Conservation (phyloP, 139 green algal genomes). For the Chlorella vulgaris region DNA sequence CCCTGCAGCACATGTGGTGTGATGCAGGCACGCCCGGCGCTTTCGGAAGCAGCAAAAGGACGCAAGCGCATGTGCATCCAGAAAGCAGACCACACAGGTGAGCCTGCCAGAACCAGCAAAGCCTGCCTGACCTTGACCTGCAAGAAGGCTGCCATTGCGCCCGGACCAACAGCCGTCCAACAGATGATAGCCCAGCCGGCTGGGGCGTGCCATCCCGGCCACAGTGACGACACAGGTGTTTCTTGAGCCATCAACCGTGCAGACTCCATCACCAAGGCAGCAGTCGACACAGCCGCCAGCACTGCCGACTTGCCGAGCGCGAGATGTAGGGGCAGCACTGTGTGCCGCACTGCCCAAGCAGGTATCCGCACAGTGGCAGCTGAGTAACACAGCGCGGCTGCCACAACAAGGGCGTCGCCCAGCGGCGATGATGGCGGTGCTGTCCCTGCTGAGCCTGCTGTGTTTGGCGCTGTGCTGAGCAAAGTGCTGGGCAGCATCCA, state of each 20-base stretch:
- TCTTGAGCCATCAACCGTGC: neutral
- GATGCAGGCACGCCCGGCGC: no score
- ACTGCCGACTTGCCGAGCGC: slow-evolving; percentile 43
- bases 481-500: neutral
- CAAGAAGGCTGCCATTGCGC: slow-evolving; percentile 22
- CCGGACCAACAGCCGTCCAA: slow-evolving; percentile 29
- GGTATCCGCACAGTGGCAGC: slow-evolving; percentile 39
- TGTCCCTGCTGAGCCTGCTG: neutral
- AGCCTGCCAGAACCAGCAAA: neutral
- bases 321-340: slow-evolving; percentile 25
- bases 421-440: neutral
- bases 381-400: slow-evolving; percentile 40
- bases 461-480: neutral
- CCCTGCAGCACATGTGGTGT: slow-evolving; percentile 11
- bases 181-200: slow-evolving; percentile 12
- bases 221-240: neutral
- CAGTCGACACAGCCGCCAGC: slow-evolving; percentile 20
- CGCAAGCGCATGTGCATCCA: neutral
- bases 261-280: neutral
- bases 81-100: neutral
- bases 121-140: slow-evolving; percentile 30
- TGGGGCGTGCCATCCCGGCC: neutral
- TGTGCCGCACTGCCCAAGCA: slow-evolving; percentile 10
- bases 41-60: neutral
- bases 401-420: slow-evolving; percentile 5